Percentiles rank a stretch among this genome's conserved stretches.
These are phyloP conservation scores for Neoarthrinium moseri DNA, from an alignment of 2,329 filamentous ascomycete genomes.

Conservation along the genomic window DNA sequence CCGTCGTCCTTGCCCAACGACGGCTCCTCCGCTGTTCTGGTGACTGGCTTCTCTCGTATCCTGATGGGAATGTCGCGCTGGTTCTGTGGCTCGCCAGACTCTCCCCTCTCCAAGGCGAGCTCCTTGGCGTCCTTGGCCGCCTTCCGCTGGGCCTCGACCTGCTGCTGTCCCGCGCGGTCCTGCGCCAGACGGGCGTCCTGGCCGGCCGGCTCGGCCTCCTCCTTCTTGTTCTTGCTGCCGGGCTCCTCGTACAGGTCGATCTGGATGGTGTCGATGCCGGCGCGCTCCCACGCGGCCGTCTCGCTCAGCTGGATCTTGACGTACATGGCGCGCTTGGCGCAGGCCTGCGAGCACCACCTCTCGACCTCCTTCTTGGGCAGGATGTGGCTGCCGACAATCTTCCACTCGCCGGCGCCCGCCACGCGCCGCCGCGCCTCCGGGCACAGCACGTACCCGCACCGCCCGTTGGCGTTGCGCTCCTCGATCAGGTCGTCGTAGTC, in stretches of 20 bases:
- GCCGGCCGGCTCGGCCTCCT: conserved; percentile 23
- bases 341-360: conserved; percentile 82
- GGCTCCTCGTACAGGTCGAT: conserved; percentile 70
- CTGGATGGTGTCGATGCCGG: conserved; percentile 52
- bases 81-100: conserved; percentile 24
- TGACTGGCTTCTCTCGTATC: conserved; percentile 51
- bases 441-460: conserved; percentile 86
- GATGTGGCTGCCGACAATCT: conserved; percentile 67
- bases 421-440: conserved; percentile 58
- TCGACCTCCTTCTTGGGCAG: conserved; percentile 72
- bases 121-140: conserved; percentile 24
- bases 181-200: too few species aligned
- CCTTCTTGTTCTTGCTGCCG: conserved; percentile 9
- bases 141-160: conserved; percentile 38
- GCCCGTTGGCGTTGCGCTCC: conserved; percentile 80
- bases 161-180: conserved; percentile 41
- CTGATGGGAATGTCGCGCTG: conserved; percentile 43
- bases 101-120: conserved; percentile 29
- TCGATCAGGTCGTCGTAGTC: conserved; percentile 89
- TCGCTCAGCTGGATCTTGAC: conserved; percentile 86
- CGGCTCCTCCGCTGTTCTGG: conserved; percentile 36
- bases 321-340: conserved; percentile 77
- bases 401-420: conserved; percentile 61
- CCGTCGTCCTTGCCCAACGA: conserved; percentile 34
- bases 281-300: conserved; percentile 81